Conservation (phyloP, 495 filamentous ascomycete species). For the Tuber indicum region DNA sequence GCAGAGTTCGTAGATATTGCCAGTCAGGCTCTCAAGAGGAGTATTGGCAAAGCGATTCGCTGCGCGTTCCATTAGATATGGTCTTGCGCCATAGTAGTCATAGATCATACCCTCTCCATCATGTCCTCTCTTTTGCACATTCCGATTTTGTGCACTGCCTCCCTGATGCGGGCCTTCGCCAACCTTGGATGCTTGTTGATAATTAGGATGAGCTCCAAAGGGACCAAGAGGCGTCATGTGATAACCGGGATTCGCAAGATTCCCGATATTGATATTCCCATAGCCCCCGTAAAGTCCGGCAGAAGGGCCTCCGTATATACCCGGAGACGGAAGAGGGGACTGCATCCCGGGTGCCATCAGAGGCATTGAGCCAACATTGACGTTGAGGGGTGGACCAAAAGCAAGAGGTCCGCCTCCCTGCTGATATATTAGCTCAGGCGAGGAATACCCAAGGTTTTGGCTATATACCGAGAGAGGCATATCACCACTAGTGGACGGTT, state of each 20-base stretch:
- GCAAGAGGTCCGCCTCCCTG: constrained; percentile 27
- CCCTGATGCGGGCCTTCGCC: constrained; percentile 41
- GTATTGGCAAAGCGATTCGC: constrained; percentile 68
- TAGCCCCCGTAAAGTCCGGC: constrained; percentile 29
- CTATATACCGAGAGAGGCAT: constrained; percentile 30
- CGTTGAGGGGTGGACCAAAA: constrained; percentile 39
- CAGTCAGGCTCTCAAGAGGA: constrained; percentile 67
- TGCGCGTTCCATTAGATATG: constrained; percentile 37
- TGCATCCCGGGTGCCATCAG: constrained; percentile 36
- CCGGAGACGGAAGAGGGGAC: constrained; percentile 40
- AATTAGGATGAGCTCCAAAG: constrained; percentile 31
- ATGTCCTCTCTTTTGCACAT: constrained; percentile 60
- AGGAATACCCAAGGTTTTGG: constrained; percentile 6
- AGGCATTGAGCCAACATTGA: constrained; percentile 28
- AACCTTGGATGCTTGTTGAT: constrained; percentile 30
- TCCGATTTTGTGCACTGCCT: constrained; percentile 62
- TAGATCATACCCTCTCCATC: constrained; percentile 56
- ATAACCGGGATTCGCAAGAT: constrained; percentile 32
- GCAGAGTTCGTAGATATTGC: constrained; percentile 78
- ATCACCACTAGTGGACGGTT: constrained; percentile 35
- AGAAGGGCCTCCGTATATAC: constrained; percentile 36
- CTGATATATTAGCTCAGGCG: constrained; percentile 19
- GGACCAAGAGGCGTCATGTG: constrained; percentile 39
- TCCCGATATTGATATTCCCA: constrained; percentile 38
- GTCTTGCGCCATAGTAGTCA: background rate